Percentiles rank a stretch among this genome's conserved stretches.
Evolutionary conservation across 163 green algal species (phyloP).

Genomic region (Trebouxia gelatinosa): DNA sequence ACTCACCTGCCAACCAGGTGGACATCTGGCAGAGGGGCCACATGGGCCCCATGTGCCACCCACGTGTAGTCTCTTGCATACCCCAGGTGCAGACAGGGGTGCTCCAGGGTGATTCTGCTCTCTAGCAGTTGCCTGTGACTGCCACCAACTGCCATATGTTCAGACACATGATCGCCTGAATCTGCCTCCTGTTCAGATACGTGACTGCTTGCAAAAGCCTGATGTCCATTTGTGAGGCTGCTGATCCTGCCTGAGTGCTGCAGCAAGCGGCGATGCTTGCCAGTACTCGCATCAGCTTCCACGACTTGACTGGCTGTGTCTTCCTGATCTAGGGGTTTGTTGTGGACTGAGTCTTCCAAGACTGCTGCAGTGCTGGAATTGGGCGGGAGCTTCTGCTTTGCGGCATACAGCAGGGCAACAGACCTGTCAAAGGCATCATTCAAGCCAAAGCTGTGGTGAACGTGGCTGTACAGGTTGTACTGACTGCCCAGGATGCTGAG

Average conservation of each 20-base stretch:
- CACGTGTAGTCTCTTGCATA: constrained; percentile 47
- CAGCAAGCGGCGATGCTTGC: too few species aligned
- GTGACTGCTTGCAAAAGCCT: too few species aligned
- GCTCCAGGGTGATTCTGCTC: constrained; percentile 31
- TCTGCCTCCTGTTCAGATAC: too few species aligned
- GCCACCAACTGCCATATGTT: too few species aligned
- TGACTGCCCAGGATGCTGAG: constrained; percentile 48
- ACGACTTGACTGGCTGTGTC: too few species aligned
- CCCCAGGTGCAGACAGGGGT: constrained; percentile 69
- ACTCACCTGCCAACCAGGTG: constrained; percentile 43
- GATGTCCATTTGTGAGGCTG: too few species aligned
- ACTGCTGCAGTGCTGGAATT: neutral
- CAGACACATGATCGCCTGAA: too few species aligned
- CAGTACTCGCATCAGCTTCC: too few species aligned
- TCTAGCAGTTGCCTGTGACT: neutral
- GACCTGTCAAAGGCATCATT: constrained; percentile 80
- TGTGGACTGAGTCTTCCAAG: constrained; percentile 13
- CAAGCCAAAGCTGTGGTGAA: constrained; percentile 65
- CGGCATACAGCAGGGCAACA: constrained; percentile 57
- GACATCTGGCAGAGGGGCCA: constrained; percentile 30
- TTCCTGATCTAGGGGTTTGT: constrained; percentile 3
- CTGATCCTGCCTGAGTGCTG: too few species aligned
- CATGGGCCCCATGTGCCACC: constrained; percentile 29
- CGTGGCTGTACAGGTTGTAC: constrained; percentile 59
- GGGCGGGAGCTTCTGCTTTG: neutral